phyloP scores from a whole-genome alignment of 345 rosid species.

The Syzygium jambos region DNA sequence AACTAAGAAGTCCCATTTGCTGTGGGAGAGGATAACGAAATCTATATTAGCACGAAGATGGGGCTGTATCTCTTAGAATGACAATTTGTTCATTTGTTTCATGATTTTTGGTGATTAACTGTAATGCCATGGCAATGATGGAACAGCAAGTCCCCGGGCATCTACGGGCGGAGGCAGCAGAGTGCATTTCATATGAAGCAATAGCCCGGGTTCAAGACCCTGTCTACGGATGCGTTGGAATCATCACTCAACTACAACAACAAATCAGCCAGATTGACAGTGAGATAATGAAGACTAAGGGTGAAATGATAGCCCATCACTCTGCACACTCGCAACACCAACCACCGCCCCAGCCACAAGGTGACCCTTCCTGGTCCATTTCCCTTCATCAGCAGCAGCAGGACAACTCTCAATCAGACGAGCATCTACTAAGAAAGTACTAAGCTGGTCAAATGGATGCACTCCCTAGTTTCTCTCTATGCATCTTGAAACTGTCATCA shows the following conservation, averaged over 20 bases:
- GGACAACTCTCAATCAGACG: neutral
- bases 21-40: neutral
- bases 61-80: neutral
- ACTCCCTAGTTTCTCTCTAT: neutral
- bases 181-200: slow-evolving; percentile 12
- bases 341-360: neutral
- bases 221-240: slow-evolving; percentile 12
- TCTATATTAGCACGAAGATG: neutral
- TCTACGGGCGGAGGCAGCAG: slow-evolving; percentile 10
- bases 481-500: neutral
- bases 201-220: slow-evolving; percentile 6
- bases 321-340: neutral
- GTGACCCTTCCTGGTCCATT: neutral
- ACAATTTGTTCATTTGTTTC: neutral
- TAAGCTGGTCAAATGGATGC: neutral
- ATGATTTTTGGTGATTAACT: neutral
- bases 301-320: slow-evolving; percentile 3
- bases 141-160: slow-evolving; percentile 13
- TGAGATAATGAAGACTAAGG: neutral
- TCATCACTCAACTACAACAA: slow-evolving; percentile 11
- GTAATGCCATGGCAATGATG: neutral
- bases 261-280: slow-evolving; percentile 4
- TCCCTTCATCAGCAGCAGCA: neutral
- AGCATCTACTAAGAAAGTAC: neutral
- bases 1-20: neutral